phyloP scores from a whole-genome alignment of 352 stramenopile species.

The Phytophthora idaei region DNA sequence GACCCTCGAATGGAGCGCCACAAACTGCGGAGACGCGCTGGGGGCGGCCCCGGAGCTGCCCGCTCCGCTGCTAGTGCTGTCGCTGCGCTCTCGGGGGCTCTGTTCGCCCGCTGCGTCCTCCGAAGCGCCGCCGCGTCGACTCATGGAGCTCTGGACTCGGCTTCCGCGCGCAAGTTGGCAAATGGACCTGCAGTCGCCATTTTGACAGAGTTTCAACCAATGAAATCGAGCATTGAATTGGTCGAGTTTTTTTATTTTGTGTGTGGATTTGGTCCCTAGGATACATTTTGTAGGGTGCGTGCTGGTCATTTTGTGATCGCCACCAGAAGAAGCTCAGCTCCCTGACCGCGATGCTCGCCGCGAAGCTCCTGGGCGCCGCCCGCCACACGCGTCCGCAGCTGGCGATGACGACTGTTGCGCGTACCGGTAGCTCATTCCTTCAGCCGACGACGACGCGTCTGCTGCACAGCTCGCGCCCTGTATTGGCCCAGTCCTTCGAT shows the following conservation, averaged over 20 bases:
- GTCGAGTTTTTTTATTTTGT: slow-evolving; percentile 4
- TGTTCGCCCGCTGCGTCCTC: slow-evolving; percentile 18
- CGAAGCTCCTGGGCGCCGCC: slow-evolving; percentile 27
- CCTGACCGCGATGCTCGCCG: slow-evolving; percentile 29
- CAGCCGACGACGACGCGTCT: slow-evolving; percentile 8
- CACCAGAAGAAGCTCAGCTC: slow-evolving; percentile 5
- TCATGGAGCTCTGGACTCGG: slow-evolving; percentile 35
- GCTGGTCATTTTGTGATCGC: slow-evolving; percentile 14
- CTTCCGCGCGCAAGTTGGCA: slow-evolving; percentile 22
- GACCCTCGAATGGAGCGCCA: slow-evolving; percentile 77
- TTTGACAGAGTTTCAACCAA: slow-evolving; percentile 14
- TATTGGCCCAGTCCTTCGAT: slow-evolving; percentile 44
- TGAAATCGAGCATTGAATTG: not conserved
- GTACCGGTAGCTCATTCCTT: slow-evolving; percentile 18
- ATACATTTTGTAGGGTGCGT: slow-evolving; percentile 14
- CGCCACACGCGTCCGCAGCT: slow-evolving; percentile 28
- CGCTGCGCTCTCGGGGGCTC: slow-evolving; percentile 34
- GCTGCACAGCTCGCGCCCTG: slow-evolving; percentile 42
- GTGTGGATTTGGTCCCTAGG: not conserved
- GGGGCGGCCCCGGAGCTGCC: slow-evolving; percentile 7
- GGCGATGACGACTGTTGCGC: slow-evolving; percentile 1
- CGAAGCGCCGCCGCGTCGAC: slow-evolving; percentile 26
- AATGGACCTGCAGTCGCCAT: slow-evolving; percentile 18
- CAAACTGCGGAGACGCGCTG: slow-evolving; percentile 48
- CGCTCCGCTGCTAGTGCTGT: slow-evolving; percentile 30